Evolutionary conservation across 306 rosid species (phyloP).

Genomic region (Trifolium subterraneum): DNA sequence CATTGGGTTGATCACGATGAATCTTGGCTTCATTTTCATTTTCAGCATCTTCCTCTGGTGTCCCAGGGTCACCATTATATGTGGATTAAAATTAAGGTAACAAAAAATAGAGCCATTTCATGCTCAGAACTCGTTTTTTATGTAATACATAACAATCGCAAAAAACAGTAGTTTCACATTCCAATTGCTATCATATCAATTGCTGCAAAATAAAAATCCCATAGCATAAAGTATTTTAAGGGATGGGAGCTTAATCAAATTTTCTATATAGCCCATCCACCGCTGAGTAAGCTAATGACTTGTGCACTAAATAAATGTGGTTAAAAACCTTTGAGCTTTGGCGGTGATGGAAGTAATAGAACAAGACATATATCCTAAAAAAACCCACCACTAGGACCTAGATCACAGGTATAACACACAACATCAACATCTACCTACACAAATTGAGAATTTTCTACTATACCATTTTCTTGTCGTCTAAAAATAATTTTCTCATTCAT

Average conservation of each 20-base stretch:
- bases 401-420: neutral
- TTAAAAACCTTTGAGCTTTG: no score
- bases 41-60: constrained; percentile 65
- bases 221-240: neutral
- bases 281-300: neutral
- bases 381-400: neutral
- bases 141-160: constrained; percentile 2
- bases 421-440: constrained; percentile 6
- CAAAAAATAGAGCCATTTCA: constrained; percentile 35
- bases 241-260: neutral
- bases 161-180: constrained; percentile 4
- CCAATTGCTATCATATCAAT: constrained; percentile 23
- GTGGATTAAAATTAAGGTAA: constrained; percentile 76
- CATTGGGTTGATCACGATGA: constrained; percentile 55
- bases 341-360: no score
- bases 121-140: constrained; percentile 10
- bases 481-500: neutral
- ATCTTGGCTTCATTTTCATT: constrained; percentile 50
- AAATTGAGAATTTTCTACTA: constrained; percentile 13
- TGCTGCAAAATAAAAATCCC: neutral
- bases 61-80: constrained; percentile 56
- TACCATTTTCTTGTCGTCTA: neutral
- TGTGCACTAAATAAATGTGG: neutral
- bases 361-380: neutral
- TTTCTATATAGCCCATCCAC: neutral